Conservation (phyloP, 2,329 filamentous ascomycete genomes). For the Pseudocercospora macadamiae region DNA sequence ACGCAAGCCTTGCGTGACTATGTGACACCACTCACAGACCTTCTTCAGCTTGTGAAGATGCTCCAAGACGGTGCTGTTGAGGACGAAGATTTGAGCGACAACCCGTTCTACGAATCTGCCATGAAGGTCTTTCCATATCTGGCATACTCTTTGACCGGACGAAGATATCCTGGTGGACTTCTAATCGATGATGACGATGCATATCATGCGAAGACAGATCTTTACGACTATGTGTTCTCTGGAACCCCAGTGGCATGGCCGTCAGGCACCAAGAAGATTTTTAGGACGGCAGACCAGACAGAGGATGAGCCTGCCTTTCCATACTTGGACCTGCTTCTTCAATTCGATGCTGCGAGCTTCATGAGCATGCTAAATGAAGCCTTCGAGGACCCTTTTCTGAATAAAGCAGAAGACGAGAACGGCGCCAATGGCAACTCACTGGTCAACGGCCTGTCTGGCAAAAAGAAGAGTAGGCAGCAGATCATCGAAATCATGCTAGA, state of each 20-base stretch:
- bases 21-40: conserved; percentile 83
- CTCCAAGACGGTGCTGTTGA: conserved; percentile 56
- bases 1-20: conserved; percentile 88
- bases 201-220: conserved; percentile 75
- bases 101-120: conserved; percentile 66
- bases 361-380: conserved; percentile 95
- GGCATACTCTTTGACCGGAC: conserved; percentile 85
- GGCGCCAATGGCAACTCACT: conserved; percentile 29
- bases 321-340: conserved; percentile 79
- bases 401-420: conserved; percentile 63
- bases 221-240: conserved; percentile 94
- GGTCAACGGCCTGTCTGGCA: conserved; percentile 32
- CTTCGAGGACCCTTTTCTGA: conserved; percentile 92
- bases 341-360: conserved; percentile 88
- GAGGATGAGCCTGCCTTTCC: conserved; percentile 75
- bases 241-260: conserved; percentile 78
- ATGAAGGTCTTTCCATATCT: conserved; percentile 94
- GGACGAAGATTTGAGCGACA: conserved; percentile 54
- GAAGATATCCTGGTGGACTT: conserved; percentile 87
- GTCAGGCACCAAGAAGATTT: conserved; percentile 61
- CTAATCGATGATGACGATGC: conserved; percentile 73
- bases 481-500: conserved; percentile 88
- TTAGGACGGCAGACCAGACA: conserved; percentile 61
- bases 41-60: conserved; percentile 66
- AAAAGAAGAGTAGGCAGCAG: conserved; percentile 78